Conservation (phyloP, 164 flowering plant genomes). For the Buxus sempervirens region DNA sequence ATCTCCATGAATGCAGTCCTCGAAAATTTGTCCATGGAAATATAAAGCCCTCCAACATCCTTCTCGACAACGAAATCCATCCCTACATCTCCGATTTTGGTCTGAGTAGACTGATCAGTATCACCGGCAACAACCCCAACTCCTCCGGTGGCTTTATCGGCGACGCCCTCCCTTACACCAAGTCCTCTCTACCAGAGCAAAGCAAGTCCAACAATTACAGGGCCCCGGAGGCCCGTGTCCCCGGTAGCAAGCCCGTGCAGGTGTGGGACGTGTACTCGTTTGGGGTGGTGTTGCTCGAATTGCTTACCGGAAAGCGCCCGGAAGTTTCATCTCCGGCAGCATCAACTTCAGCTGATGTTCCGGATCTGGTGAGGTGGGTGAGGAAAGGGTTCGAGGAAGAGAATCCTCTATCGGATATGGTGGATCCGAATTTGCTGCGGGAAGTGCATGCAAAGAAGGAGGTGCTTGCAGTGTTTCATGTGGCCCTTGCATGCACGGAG, state of each 20-base stretch:
- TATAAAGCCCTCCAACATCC: slow-evolving; percentile 90
- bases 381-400: slow-evolving; percentile 76
- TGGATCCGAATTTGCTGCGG: slow-evolving; percentile 65
- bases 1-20: background rate
- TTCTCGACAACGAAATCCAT: slow-evolving; percentile 67
- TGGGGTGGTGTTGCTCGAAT: slow-evolving; percentile 76
- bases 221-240: slow-evolving; percentile 79
- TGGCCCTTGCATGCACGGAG: slow-evolving; percentile 84
- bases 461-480: slow-evolving; percentile 66
- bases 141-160: slow-evolving; percentile 80
- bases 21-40: slow-evolving; percentile 34
- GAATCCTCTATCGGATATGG: slow-evolving; percentile 67
- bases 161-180: slow-evolving; percentile 58
- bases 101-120: slow-evolving; percentile 59
- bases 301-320: slow-evolving; percentile 80
- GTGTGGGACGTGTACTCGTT: slow-evolving; percentile 94
- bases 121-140: slow-evolving; percentile 50
- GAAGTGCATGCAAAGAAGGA: slow-evolving; percentile 83
- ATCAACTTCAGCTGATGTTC: slow-evolving; percentile 42
- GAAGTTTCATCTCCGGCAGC: slow-evolving; percentile 50
- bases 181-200: slow-evolving; percentile 39
- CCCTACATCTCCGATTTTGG: slow-evolving; percentile 86
- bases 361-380: slow-evolving; percentile 85
- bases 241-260: slow-evolving; percentile 58
- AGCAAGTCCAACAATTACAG: slow-evolving; percentile 39